Conservation (phyloP, 768 basidiomycete genomes). For the Dacryopinax primogenitus region DNA sequence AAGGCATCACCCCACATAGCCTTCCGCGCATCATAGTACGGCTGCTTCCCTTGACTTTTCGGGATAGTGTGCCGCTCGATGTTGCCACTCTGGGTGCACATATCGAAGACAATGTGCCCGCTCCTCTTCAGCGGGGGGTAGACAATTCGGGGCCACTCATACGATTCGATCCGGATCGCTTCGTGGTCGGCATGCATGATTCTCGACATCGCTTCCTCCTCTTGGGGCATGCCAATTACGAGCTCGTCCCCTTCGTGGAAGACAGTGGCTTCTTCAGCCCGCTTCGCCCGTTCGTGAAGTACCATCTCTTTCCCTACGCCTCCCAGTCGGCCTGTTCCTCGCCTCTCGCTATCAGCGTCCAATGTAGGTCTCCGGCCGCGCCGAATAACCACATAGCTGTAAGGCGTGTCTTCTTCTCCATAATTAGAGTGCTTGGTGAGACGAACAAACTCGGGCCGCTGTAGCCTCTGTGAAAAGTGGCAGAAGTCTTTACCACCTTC, state of each 20-base stretch:
- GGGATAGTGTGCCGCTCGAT: conserved; percentile 86
- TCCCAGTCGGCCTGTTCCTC: not conserved
- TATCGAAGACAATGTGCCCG: conserved; percentile 84
- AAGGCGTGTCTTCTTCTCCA: conserved; percentile 77
- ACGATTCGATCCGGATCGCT: conserved; percentile 59
- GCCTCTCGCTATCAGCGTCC: not conserved
- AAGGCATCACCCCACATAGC: conserved; percentile 90
- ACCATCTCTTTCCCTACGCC: not conserved
- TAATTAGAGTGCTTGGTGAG: conserved; percentile 72
- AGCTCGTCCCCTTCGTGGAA: conserved; percentile 8
- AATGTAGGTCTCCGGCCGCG: conserved; percentile 54
- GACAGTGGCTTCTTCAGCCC: not conserved
- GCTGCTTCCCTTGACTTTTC: conserved; percentile 89
- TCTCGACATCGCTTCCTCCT: not conserved
- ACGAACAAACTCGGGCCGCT: conserved; percentile 73
- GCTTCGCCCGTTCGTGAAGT: not conserved
- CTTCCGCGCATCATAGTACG: conserved; percentile 90
- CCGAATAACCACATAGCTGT: conserved; percentile 81
- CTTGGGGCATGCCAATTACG: not conserved
- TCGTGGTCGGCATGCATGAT: conserved; percentile 24
- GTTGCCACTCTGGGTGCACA: conserved; percentile 71
- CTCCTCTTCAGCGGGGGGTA: conserved; percentile 85
- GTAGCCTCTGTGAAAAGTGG: conserved; percentile 75
- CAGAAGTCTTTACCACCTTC: conserved; percentile 31
- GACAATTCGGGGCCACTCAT: conserved; percentile 79